Conservation (phyloP, 208 protist genomes). For the Tritrichomonas musculus region DNA sequence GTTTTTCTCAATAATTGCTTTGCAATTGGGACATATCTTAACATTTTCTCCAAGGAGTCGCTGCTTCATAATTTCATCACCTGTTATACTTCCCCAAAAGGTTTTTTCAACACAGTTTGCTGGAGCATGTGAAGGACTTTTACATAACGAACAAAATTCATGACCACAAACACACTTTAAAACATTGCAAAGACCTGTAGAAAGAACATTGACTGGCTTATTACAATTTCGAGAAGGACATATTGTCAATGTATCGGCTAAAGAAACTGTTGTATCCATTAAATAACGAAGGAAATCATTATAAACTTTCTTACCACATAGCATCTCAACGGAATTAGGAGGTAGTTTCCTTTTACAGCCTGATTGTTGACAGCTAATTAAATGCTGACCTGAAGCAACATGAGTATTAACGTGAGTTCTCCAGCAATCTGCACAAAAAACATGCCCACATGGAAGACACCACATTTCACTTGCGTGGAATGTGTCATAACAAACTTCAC, state of each 20-base stretch:
- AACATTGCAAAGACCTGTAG: neutral
- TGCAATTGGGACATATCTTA: constrained; percentile 7
- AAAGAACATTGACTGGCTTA: neutral
- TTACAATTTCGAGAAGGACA: neutral
- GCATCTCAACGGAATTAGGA: neutral
- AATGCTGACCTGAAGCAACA: neutral
- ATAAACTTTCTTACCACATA: neutral
- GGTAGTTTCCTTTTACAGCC: neutral
- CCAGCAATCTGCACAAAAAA: neutral
- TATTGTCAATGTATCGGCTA: neutral
- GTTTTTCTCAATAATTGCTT: neutral
- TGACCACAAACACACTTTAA: neutral
- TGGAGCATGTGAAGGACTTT: neutral
- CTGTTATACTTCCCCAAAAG: neutral
- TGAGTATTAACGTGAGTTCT: neutral
- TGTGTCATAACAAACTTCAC: neutral
- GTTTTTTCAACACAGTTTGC: neutral
- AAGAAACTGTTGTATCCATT: neutral
- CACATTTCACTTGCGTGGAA: neutral
- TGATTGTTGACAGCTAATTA: neutral
- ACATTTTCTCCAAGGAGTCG: neutral
- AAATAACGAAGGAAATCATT: neutral
- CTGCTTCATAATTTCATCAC: neutral
- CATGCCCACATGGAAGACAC: neutral
- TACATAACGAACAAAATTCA: neutral